Conservation (phyloP, 208 protist genomes). For the Porcisia hertigi region DNA sequence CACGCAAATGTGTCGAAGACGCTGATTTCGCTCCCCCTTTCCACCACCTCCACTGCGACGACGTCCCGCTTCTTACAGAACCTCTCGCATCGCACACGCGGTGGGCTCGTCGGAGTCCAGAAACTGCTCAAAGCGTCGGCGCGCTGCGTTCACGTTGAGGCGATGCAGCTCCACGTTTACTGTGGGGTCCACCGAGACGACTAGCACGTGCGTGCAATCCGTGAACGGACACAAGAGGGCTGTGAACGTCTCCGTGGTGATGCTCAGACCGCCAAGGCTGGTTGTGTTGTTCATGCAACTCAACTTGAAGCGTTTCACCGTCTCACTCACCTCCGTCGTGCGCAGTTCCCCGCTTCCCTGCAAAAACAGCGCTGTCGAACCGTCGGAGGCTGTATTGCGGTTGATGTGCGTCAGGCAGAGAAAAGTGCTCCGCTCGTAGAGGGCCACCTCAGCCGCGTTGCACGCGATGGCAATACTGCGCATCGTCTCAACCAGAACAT, state of each 20-base stretch:
- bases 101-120: slow-evolving; percentile 67
- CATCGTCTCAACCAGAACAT: slow-evolving; percentile 91
- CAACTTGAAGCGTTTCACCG: slow-evolving; percentile 90
- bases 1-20: not conserved
- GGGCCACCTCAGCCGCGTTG: slow-evolving; percentile 97
- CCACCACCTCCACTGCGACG: not conserved
- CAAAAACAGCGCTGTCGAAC: slow-evolving; percentile 10
- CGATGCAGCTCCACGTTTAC: slow-evolving; percentile 81
- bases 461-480: slow-evolving; percentile 93
- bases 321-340: slow-evolving; percentile 89
- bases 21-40: not conserved
- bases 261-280: slow-evolving; percentile 75
- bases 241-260: slow-evolving; percentile 72
- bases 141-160: slow-evolving; percentile 72
- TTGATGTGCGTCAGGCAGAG: slow-evolving; percentile 96
- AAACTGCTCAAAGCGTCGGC: slow-evolving; percentile 64
- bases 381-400: slow-evolving; percentile 31
- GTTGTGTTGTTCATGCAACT: slow-evolving; percentile 92
- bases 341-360: slow-evolving; percentile 51
- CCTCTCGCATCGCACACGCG: slow-evolving; percentile 79
- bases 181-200: slow-evolving; percentile 74
- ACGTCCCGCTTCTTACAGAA: slow-evolving; percentile 39
- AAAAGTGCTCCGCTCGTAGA: slow-evolving; percentile 98
- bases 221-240: slow-evolving; percentile 87
- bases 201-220: slow-evolving; percentile 83